Evolutionary conservation across 139 green algal genomes (phyloP).

Genomic region (Coelastrella sp.): DNA sequence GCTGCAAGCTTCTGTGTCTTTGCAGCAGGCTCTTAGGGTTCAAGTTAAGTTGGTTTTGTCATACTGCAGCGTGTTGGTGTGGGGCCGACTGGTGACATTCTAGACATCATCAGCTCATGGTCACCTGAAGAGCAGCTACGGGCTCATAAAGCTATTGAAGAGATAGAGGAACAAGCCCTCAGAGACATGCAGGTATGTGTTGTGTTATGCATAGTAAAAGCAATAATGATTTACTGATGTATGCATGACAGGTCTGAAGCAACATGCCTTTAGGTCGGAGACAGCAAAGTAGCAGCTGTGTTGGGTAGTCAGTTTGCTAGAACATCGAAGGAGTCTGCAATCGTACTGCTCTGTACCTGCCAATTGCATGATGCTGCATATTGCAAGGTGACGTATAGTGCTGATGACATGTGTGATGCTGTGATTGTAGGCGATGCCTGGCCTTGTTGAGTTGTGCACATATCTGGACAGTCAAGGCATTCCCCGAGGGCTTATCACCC

Average conservation of each 20-base stretch:
- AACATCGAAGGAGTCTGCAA: too few species aligned
- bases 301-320: too few species aligned
- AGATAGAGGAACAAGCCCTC: constrained; percentile 77
- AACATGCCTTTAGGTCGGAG: too few species aligned
- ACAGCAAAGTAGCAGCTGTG: too few species aligned
- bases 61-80: neutral
- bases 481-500: constrained; percentile 78
- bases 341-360: too few species aligned
- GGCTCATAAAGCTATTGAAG: constrained; percentile 58
- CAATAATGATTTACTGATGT: too few species aligned
- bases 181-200: constrained; percentile 78
- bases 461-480: constrained; percentile 68
- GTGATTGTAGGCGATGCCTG: constrained; percentile 72
- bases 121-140: constrained; percentile 44
- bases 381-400: too few species aligned
- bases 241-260: too few species aligned
- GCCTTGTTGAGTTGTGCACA: constrained; percentile 70
- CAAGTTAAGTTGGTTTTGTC: neutral
- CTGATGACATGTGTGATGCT: neutral
- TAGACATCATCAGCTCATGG: constrained; percentile 68
- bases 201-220: neutral
- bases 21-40: too few species aligned
- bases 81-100: constrained; percentile 57
- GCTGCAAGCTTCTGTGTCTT: neutral
- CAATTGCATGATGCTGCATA: too few species aligned